Percentiles rank a stretch among this genome's conserved stretches.
phyloP scores from a whole-genome alignment of 2,329 filamentous ascomycete genomes.

The Pseudogymnoascus sp. region DNA sequence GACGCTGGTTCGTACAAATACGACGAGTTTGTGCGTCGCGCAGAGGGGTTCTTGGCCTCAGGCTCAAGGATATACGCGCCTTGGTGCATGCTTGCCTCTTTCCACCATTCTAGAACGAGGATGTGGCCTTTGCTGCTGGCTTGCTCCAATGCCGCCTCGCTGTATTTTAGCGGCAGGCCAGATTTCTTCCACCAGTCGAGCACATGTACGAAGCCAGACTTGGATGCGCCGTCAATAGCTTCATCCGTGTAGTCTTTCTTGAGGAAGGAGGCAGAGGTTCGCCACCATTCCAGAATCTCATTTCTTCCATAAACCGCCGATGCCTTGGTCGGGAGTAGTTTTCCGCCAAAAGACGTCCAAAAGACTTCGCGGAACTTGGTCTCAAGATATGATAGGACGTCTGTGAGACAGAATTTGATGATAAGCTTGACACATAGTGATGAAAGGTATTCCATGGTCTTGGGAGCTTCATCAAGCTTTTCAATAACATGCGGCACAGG shows the following conservation, averaged over 20 bases:
- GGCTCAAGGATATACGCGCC: conserved; percentile 42
- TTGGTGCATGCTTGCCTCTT: conserved; percentile 55
- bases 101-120: conserved; percentile 91
- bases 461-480: conserved; percentile 63
- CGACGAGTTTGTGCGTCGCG: conserved; percentile 21
- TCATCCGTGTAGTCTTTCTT: conserved; percentile 75
- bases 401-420: conserved; percentile 80
- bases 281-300: conserved; percentile 88
- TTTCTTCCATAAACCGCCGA: conserved; percentile 78
- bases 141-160: conserved; percentile 78
- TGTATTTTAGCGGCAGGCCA: conserved; percentile 74
- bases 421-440: conserved; percentile 79
- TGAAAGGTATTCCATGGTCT: conserved; percentile 64
- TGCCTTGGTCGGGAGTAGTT: conserved; percentile 78
- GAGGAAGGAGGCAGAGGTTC: conserved; percentile 70
- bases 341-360: conserved; percentile 74
- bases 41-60: conserved; percentile 19
- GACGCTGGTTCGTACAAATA: conserved; percentile 15
- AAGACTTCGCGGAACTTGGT: conserved; percentile 65
- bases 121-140: conserved; percentile 79
- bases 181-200: conserved; percentile 89
- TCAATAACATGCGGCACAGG: conserved; percentile 64
- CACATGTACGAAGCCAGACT: conserved; percentile 74
- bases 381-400: conserved; percentile 67
- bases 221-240: conserved; percentile 79